Evolutionary conservation across 768 basidiomycete genomes (phyloP), one percentile per base, ranked within the genome.

Genomic region (Suillus weaverae): DNA sequence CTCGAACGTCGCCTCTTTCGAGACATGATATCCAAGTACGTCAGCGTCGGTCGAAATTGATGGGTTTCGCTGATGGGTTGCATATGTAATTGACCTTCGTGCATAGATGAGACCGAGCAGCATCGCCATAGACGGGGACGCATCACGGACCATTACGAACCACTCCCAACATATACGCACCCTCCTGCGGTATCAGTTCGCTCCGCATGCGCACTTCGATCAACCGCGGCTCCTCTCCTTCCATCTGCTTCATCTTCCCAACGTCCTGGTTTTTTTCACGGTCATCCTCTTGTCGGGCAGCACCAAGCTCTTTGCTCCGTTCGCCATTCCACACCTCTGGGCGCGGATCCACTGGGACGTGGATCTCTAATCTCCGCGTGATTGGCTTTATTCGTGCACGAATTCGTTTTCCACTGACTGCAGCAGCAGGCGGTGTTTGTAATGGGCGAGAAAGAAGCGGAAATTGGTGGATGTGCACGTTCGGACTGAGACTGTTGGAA

Each of bases 241-340:
- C 81, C 69, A 72, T 75, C 61, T 76, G 75, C 64, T 81, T 84
- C 60, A 72, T 69, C 68, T 82, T 82, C 26, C 72, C 78, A 10
- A 70, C 64, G 59, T 86, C 87, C 69, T 92, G 89, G 65, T 90
- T 90, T 73, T 88, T 92, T 76, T 92, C 90, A 62, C 82, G 83
- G 73, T 94, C 93, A 69, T 93, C 92, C 61, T 91, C 89, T 59
- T 81, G 73, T 60, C 87, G 83, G 20, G 89, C 91, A 26, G 72
- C 74, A 3, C 91, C 93, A 20, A 92, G 78, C 36, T 86, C 86
- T 71, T 81, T 84, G 18, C 89, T 86, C 65, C 84, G 84, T 62
- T 91, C 90, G n/a, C 73, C 73, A 70, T 90, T 94, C 88, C 90
- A 93, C 18, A 95, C 90, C 67, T 93, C 91, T 20, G 86, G 79